phyloP scores from a whole-genome alignment of 2,329 filamentous ascomycete species.

The Thielaviopsis punctulata region DNA sequence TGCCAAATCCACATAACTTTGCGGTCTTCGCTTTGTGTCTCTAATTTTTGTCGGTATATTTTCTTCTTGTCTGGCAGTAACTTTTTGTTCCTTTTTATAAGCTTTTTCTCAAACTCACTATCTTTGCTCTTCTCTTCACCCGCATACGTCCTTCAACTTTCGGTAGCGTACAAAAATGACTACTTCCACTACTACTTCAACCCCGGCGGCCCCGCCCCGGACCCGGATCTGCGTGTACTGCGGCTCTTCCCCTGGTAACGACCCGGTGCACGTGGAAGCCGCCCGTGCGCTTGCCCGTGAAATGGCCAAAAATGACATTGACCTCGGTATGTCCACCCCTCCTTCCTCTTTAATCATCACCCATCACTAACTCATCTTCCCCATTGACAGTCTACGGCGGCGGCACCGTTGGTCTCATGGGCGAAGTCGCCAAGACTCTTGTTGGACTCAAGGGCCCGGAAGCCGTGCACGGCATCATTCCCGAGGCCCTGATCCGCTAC shows the following conservation, averaged over 20 bases:
- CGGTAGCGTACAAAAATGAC: background rate
- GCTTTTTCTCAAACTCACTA: background rate
- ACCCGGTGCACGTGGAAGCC: constrained; percentile 57
- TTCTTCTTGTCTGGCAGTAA: no score
- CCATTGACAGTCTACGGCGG: constrained; percentile 65
- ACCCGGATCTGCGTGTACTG: constrained; percentile 88
- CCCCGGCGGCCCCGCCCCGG: constrained; percentile 16
- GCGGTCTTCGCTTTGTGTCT: background rate
- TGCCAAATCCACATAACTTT: no score
- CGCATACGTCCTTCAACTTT: background rate
- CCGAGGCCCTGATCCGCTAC: constrained; percentile 61
- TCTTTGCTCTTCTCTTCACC: background rate
- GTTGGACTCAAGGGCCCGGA: constrained; percentile 66
- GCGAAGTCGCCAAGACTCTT: constrained; percentile 74
- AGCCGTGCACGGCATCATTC: constrained; percentile 85
- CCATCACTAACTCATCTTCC: constrained; percentile 8
- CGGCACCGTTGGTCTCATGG: constrained; percentile 90
- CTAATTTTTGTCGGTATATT: background rate
- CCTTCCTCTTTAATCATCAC: background rate
- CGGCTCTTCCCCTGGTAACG: constrained; percentile 59
- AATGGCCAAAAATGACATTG: constrained; percentile 62
- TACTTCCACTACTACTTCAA: background rate
- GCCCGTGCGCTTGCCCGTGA: constrained; percentile 56
- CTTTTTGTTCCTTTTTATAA: background rate
- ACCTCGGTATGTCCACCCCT: constrained; percentile 36